Conservation (phyloP, 78 protist genomes). For the Trichosphaerium sp. region DNA sequence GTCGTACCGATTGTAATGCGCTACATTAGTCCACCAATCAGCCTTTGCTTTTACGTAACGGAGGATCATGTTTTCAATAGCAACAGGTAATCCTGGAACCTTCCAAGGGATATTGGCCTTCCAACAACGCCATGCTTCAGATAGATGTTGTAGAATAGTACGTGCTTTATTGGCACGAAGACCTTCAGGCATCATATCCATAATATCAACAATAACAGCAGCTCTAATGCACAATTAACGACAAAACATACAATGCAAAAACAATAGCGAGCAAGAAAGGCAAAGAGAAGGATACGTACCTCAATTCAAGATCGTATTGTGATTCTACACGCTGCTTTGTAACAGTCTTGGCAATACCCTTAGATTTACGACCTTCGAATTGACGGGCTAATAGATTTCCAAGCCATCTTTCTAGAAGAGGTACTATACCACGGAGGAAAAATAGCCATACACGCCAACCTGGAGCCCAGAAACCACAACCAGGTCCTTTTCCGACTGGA, state of each 20-base stretch:
- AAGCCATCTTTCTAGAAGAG: constrained; percentile 98
- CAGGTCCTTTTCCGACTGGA: constrained; percentile 98
- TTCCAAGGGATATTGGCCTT: constrained; percentile 99
- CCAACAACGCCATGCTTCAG: constrained; percentile 99
- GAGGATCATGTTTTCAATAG: constrained; percentile 94
- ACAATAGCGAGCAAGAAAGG: too few species aligned
- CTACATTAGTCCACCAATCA: constrained; percentile 98
- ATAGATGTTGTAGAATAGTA: constrained; percentile 87
- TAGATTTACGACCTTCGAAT: constrained; percentile 95
- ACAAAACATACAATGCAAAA: too few species aligned
- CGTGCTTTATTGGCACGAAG: constrained; percentile 85
- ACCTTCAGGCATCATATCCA: constrained; percentile 99
- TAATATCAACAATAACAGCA: constrained; percentile 95
- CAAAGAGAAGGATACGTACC: too few species aligned
- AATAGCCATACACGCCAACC: constrained; percentile 99
- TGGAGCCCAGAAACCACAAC: constrained; percentile 99
- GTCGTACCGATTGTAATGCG: constrained; percentile 98
- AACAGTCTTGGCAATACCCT: constrained; percentile 89
- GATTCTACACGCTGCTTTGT: constrained; percentile 99
- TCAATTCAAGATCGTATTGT: constrained; percentile 94
- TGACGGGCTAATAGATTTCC: constrained; percentile 98
- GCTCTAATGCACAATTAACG: too few species aligned
- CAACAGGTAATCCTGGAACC: constrained; percentile 98
- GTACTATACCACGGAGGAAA: constrained; percentile 98
- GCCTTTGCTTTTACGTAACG: constrained; percentile 98